Percentiles rank a stretch among this genome's conserved stretches.
Conservation (phyloP, 495 filamentous ascomycete species). For the Podospora appendiculata region DNA sequence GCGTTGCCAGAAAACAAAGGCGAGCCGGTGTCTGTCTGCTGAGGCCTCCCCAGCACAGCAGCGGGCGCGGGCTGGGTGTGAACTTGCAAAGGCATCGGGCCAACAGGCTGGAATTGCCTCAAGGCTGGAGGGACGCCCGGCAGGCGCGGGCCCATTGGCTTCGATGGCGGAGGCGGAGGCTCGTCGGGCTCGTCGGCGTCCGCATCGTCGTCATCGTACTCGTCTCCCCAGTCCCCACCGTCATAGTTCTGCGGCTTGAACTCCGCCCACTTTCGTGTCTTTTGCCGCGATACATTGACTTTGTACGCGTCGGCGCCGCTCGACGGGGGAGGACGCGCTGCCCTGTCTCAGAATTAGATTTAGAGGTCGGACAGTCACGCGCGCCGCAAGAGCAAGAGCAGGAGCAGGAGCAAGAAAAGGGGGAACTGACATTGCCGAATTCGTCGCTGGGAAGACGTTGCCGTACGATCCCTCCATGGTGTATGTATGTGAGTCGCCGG, state of each 20-base stretch:
- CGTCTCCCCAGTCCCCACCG: constrained; percentile 89
- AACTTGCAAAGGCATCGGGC: constrained; percentile 11
- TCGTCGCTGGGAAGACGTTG: constrained; percentile 19
- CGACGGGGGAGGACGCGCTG: constrained; percentile 7
- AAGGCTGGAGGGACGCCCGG: constrained; percentile 7
- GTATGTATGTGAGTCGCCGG: not conserved
- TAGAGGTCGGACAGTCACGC: not conserved
- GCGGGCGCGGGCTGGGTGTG: constrained; percentile 10
- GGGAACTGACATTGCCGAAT: constrained; percentile 9
- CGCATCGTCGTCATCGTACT: constrained; percentile 31
- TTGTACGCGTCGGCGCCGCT: constrained; percentile 31
- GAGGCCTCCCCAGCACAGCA: not conserved
- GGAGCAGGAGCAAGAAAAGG: not conserved
- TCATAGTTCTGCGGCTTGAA: constrained; percentile 84
- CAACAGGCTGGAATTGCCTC: constrained; percentile 7
- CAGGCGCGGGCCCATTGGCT: constrained; percentile 17
- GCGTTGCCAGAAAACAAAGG: not conserved
- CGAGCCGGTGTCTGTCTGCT: not conserved
- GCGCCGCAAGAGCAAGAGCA: no score
- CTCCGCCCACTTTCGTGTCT: constrained; percentile 93
- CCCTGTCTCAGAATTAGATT: not conserved
- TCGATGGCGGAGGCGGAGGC: constrained; percentile 33
- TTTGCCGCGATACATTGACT: constrained; percentile 80
- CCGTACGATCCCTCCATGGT: constrained; percentile 27
- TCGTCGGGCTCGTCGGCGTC: constrained; percentile 54